Evolutionary conservation across 2,329 filamentous ascomycete genomes (phyloP), one percentile per base, ranked within the genome.

Genomic region (Gaeumannomyces sp.): DNA sequence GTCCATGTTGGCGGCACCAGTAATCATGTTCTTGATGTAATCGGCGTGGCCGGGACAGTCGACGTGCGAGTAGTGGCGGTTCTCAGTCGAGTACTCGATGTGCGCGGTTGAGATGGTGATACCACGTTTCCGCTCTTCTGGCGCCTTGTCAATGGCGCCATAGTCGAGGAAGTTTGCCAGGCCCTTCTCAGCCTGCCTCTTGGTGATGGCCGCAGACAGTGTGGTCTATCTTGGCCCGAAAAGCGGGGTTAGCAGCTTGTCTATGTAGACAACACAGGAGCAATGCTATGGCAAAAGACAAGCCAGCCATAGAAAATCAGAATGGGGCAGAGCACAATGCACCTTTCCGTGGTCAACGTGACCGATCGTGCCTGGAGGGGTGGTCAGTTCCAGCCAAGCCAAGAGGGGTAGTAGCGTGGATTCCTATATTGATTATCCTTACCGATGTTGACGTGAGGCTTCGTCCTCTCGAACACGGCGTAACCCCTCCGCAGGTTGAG

Each of bases 21-120:
- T 99, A 79, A 99, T 99, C 95, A 99, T 99, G 89, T 99, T 99
- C 88, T 99, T 99, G 85, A 99, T 98, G 86, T 99, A 99, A 92
- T 99, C 95, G 81, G 95, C 95, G 89, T 99, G 95, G 81, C 95
- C 95, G 66, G 95, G 95, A 81, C 95, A 99, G 87, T 99, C 95
- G 83, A 99, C 95, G 87, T 99, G 95, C 74, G 95, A 95, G 83
- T 99, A 99, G 84, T 99, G 95, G 76, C 95, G 90, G 76, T 84
- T 85, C 0, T 97, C 92, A 78, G 95, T 99, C 72, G 92, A 82
- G 85, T 98, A 99, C 84, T 99, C 95, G 82, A 99, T 96, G 82
- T 99, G 95, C 71, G 95, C 92, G 65, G 95, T 96, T 66, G 95
- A 93, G 77, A 99, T 99, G 77, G 95, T 99, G 81, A 99, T 99